These are phyloP conservation scores for Aspergillus pseudotamarii DNA, from an alignment of 2,329 filamentous ascomycete genomes.

Conservation along the genomic window DNA sequence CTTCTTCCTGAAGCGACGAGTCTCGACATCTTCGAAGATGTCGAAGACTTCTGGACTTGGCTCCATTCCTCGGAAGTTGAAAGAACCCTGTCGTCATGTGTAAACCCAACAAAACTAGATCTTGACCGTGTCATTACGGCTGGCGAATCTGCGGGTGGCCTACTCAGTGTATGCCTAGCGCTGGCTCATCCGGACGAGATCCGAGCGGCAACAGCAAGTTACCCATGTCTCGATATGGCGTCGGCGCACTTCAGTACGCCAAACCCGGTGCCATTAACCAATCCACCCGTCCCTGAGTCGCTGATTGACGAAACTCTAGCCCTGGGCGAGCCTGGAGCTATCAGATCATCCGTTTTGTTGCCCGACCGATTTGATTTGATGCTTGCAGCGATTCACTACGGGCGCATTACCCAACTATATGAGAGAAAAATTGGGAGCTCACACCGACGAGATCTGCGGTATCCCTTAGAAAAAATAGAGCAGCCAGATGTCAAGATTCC, in stretches of 20 bases:
- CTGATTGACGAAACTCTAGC: slow-evolving; percentile 17
- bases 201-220: slow-evolving; percentile 32
- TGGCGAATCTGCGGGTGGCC: slow-evolving; percentile 37
- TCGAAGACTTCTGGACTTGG: slow-evolving; percentile 55
- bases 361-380: slow-evolving; percentile 20
- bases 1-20: slow-evolving; percentile 54
- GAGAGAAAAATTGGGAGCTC: slow-evolving; percentile 19
- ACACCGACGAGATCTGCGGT: slow-evolving; percentile 18
- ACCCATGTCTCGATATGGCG: slow-evolving; percentile 35
- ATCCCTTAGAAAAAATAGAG: slow-evolving; percentile 34
- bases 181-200: slow-evolving; percentile 32
- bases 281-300: slow-evolving; percentile 10
- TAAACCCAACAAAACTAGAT: slow-evolving; percentile 23
- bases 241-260: slow-evolving; percentile 19
- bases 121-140: slow-evolving; percentile 27
- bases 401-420: slow-evolving; percentile 21
- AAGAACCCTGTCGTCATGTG: slow-evolving; percentile 13
- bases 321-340: neutral
- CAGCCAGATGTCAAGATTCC: slow-evolving; percentile 26
- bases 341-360: slow-evolving; percentile 12
- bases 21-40: slow-evolving; percentile 51
- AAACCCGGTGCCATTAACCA: neutral
- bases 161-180: slow-evolving; percentile 30
- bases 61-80: slow-evolving; percentile 24
- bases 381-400: slow-evolving; percentile 22